These are phyloP conservation scores for Metarhizium brunneum DNA, from an alignment of 2,329 filamentous ascomycete genomes.

Conservation along the genomic window DNA sequence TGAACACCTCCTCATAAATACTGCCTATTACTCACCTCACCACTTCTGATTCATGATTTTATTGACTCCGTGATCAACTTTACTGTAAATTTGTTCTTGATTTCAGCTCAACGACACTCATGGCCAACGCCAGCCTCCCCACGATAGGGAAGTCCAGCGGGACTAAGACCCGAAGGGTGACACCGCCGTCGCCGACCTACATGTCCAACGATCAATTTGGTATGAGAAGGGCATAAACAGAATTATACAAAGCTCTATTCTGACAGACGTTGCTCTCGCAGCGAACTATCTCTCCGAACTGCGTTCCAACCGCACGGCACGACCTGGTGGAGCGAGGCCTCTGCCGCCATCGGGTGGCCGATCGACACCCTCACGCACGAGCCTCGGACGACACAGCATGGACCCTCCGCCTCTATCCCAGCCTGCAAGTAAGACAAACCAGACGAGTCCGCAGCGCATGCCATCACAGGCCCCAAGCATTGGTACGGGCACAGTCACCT, in stretches of 20 bases:
- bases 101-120: neutral
- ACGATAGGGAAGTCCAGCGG: constrained; percentile 22
- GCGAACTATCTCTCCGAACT: constrained; percentile 64
- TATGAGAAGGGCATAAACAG: constrained; percentile 20
- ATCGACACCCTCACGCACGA: constrained; percentile 19
- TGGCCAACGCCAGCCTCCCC: neutral
- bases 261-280: constrained; percentile 23
- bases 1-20: constrained; percentile 1
- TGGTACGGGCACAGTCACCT: constrained; percentile 34
- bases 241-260: neutral
- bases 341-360: constrained; percentile 32
- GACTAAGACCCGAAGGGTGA: constrained; percentile 40
- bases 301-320: constrained; percentile 55
- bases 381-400: constrained; percentile 21
- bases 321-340: constrained; percentile 64
- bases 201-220: constrained; percentile 62
- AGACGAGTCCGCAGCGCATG: constrained; percentile 16
- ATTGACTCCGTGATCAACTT: neutral
- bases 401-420: constrained; percentile 20
- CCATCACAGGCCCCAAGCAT: constrained; percentile 29
- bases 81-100: neutral
- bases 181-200: constrained; percentile 52
- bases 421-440: constrained; percentile 13
- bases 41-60: neutral
- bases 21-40: neutral